phyloP scores from a whole-genome alignment of 2,329 filamentous ascomycete genomes.

The Helotiales sp. region DNA sequence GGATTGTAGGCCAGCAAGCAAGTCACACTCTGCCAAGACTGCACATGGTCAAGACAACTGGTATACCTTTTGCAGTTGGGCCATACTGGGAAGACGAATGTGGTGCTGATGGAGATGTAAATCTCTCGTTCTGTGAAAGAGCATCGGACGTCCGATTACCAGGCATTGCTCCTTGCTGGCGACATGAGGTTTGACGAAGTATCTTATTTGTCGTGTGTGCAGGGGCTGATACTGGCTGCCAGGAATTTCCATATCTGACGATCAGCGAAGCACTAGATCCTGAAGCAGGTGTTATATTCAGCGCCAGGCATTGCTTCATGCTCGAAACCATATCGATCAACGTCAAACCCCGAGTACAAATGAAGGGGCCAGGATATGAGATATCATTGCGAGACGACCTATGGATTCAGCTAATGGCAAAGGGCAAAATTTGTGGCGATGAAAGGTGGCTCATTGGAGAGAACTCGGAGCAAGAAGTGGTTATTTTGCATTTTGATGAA shows the following conservation, averaged over 20 bases:
- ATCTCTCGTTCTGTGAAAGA: constrained; percentile 27
- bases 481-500: constrained; percentile 50
- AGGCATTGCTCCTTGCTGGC: constrained; percentile 49
- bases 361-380: constrained; percentile 37
- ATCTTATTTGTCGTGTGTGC: background rate
- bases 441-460: constrained; percentile 64
- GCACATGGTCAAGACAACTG: constrained; percentile 49
- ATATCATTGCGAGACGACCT: constrained; percentile 44
- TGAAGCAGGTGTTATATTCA: constrained; percentile 45
- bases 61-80: constrained; percentile 54
- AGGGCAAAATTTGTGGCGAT: constrained; percentile 56
- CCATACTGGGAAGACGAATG: constrained; percentile 52
- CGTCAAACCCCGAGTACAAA: constrained; percentile 38
- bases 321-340: constrained; percentile 47
- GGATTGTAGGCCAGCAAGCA: constrained; percentile 47
- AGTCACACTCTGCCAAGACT: constrained; percentile 41
- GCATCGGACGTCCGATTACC: constrained; percentile 29
- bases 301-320: constrained; percentile 48
- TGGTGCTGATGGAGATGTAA: constrained; percentile 34
- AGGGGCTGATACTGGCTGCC: background rate
- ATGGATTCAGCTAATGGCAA: constrained; percentile 49
- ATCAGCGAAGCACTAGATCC: constrained; percentile 47
- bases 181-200: constrained; percentile 40
- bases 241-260: constrained; percentile 52
- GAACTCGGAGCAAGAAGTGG: constrained; percentile 50